Conservation (phyloP, 1,284 basidiomycete species). For the Cystobasidium pallidum region DNA sequence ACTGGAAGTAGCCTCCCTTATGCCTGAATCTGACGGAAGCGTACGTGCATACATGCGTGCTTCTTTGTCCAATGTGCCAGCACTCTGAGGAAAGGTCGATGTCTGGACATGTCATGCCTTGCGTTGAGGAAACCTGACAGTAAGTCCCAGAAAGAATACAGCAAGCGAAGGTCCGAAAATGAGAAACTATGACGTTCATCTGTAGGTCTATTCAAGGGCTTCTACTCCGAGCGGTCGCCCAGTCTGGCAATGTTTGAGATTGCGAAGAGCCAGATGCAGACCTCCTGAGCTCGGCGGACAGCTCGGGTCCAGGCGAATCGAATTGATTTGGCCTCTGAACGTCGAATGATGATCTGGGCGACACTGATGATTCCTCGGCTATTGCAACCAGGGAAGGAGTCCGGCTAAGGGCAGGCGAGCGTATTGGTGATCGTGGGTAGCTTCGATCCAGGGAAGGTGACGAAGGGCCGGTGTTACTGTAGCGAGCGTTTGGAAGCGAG, state of each 20-base stretch:
- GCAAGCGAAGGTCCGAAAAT: too few species aligned
- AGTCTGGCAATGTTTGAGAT: constrained; percentile 17
- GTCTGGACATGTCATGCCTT: too few species aligned
- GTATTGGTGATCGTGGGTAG: constrained; percentile 25
- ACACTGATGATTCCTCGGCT: constrained; percentile 34
- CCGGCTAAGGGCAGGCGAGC: constrained; percentile 36
- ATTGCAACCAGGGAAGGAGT: constrained; percentile 39
- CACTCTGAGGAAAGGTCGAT: too few species aligned
- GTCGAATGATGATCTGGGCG: constrained; percentile 23
- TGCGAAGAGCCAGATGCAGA: constrained; percentile 25
- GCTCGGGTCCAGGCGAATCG: not conserved
- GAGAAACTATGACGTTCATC: too few species aligned
- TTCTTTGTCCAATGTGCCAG: too few species aligned
- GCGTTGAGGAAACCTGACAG: too few species aligned
- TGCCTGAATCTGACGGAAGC: too few species aligned
- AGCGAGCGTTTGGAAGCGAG: not conserved
- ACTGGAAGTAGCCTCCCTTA: too few species aligned
- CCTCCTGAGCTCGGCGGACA: not conserved
- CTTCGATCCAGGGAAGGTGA: constrained; percentile 23
- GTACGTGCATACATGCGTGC: too few species aligned
- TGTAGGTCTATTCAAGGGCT: not conserved
- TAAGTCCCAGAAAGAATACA: too few species aligned
- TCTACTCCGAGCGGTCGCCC: constrained; percentile 35
- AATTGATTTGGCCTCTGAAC: not conserved
- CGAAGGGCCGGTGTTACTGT: not conserved